These are phyloP conservation scores for Naganishia vaughanmartiniae DNA, from an alignment of 768 basidiomycete species.

Conservation along the genomic window DNA sequence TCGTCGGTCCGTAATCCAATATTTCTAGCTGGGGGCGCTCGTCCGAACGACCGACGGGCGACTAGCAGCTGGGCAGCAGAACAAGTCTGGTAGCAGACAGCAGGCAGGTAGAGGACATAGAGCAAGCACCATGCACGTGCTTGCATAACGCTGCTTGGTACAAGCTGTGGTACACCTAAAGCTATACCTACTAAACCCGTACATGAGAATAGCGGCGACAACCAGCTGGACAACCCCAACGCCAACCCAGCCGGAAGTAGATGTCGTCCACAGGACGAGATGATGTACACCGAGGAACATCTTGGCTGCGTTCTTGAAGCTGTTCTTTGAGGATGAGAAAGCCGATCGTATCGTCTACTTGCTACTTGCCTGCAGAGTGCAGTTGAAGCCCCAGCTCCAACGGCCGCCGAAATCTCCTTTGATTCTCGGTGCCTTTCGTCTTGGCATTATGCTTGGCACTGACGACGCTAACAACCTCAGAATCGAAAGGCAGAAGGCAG, in stretches of 20 bases:
- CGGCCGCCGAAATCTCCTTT: too few relatives aligned
- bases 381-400: too few relatives aligned
- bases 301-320: not conserved
- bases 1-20: not conserved
- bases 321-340: too few relatives aligned
- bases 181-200: not conserved
- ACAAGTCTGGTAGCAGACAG: not conserved
- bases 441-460: constrained; percentile 13
- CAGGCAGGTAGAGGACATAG: not conserved
- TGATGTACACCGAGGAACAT: not conserved
- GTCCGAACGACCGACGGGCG: too few relatives aligned
- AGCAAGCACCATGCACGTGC: not conserved
- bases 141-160: too few relatives aligned
- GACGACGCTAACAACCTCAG: not conserved
- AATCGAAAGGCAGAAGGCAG: not conserved
- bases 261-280: not conserved
- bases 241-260: not conserved
- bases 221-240: not conserved
- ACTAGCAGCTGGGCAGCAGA: too few relatives aligned
- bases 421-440: not conserved
- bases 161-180: not conserved
- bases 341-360: not conserved
- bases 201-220: too few relatives aligned
- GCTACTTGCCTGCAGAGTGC: too few relatives aligned
- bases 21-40: too few relatives aligned